phyloP scores from a whole-genome alignment of 139 green algal genomes.

The Desmodesmus armatus region DNA sequence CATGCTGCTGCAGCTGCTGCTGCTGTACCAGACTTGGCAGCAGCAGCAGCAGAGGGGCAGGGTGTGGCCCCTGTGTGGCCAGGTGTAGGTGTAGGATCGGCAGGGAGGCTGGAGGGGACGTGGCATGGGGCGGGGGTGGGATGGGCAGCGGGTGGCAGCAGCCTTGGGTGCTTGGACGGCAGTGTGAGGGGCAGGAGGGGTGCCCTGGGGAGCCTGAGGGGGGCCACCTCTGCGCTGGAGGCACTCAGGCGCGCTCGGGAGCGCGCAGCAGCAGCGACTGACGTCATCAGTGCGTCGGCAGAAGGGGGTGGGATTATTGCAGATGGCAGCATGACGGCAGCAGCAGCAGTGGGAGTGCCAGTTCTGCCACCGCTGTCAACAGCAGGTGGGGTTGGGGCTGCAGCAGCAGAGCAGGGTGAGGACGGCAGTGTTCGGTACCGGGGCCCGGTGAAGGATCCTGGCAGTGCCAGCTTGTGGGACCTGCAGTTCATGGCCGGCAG shows the following conservation, averaged over 20 bases:
- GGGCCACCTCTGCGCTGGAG: conserved; percentile 33
- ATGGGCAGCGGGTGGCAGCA: not conserved
- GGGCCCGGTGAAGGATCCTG: conserved; percentile 34
- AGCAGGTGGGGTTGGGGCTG: not conserved
- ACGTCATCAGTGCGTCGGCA: too few species aligned
- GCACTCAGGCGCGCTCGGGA: conserved; percentile 35
- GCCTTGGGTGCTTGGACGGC: conserved; percentile 1
- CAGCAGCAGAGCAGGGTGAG: not conserved
- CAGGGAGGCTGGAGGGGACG: conserved; percentile 9
- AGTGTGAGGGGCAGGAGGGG: not conserved
- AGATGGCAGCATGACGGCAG: not conserved
- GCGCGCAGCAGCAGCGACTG: too few species aligned
- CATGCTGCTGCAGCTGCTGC: not conserved
- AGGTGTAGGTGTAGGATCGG: conserved; percentile 26
- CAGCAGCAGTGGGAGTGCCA: not conserved
- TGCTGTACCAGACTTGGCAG: not conserved
- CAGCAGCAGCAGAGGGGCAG: not conserved
- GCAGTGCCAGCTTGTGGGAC: conserved; percentile 49
- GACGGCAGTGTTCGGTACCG: conserved; percentile 13
- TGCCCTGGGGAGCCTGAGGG: conserved; percentile 14
- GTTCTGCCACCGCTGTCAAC: not conserved
- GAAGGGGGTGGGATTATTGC: not conserved
- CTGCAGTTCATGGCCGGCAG: conserved; percentile 56
- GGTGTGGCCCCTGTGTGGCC: too few species aligned
- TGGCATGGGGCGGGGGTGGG: conserved; percentile 13